A percentile compares a stretch with the other conserved stretches of the same genome.
These are phyloP conservation scores for Boletus bicolor DNA, from an alignment of 768 basidiomycete genomes.

Conservation along the genomic window DNA sequence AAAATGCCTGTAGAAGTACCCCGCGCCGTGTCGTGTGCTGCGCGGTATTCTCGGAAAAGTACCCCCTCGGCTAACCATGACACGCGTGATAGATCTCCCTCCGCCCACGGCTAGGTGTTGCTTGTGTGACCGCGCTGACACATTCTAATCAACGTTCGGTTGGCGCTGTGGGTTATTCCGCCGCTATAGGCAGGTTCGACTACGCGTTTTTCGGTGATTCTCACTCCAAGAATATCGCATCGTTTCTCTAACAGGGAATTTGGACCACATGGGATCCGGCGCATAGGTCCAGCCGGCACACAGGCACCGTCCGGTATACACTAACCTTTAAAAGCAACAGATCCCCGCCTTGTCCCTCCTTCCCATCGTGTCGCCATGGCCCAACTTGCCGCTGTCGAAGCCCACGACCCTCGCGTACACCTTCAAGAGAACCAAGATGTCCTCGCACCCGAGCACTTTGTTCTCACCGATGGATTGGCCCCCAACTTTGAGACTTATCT, in stretches of 20 bases:
- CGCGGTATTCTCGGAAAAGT: not conserved
- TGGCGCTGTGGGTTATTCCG: not conserved
- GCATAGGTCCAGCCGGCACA: not conserved
- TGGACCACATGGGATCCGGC: not conserved
- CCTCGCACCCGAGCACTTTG: slow-evolving; percentile 13
- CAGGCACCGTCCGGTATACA: not conserved
- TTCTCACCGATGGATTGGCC: slow-evolving; percentile 20
- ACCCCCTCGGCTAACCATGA: not conserved
- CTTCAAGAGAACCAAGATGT: slow-evolving; percentile 1
- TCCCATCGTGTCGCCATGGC: slow-evolving; percentile 18
- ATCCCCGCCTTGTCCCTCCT: not conserved
- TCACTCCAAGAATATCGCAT: not conserved
- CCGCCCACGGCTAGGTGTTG: too few species aligned
- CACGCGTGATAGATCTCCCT: not conserved
- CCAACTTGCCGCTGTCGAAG: slow-evolving; percentile 17
- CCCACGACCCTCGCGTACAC: slow-evolving; percentile 17
- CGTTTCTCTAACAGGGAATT: not conserved
- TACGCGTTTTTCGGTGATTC: not conserved
- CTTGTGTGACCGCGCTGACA: not conserved
- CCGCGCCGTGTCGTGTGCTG: too few species aligned
- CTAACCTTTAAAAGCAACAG: slow-evolving; percentile 1
- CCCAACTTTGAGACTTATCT: slow-evolving; percentile 34
- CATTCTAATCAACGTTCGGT: not conserved
- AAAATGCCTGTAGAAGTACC: not conserved
- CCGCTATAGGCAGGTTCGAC: not conserved